Evolutionary conservation across 2,329 filamentous ascomycete genomes (phyloP), one percentile per base, ranked within the genome.

Genomic region (Fusarium sp.): DNA sequence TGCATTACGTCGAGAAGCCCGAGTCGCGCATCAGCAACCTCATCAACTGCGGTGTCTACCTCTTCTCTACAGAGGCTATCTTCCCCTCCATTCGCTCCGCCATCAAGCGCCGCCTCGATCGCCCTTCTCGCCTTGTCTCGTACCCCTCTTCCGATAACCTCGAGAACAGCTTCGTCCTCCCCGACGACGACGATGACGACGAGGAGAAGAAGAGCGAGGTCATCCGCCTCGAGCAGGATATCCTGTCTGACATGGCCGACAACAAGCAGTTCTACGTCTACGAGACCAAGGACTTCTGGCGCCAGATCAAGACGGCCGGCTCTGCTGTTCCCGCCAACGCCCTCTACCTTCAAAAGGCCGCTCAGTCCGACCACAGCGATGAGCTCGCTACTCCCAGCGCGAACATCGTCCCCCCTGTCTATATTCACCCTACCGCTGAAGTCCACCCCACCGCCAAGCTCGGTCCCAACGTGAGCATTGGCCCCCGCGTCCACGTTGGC

Each of bases 271-370:
- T 99, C 85, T 98, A 94, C 82, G 96, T 98, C 33, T 92, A 97
- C 80, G 96, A 99, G 85, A 98, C 95, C 71, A 97, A 97, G 84
- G 96, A 98, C 80, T 99, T 99, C 82, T 99, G 96, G 96, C 94
- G 96, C 75, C 96, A 99, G 86, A 98, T 99, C 88, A 99, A 99
- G 88, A 98, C 96, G 3, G 96, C 96, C 63, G 96, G 96, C 63
- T 98, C 95, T 7, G 96, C 96, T 50, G 94, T 99, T 28, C 96
- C 96, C 17, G 96, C 96, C 68, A 98, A 98, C 77, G 96, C 96
- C 15, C 88, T 99, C 34, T 99, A 99, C 83, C 89, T 99, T 56
- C 94, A 97, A 79, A 94, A 98, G 84, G 95, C 96, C 21, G 92
- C 92, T 85, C 95, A 98, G 82, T 88, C 86, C 44, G 89, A 69